Percentiles rank a stretch among this genome's conserved stretches.
Conservation (phyloP, 441 rosid genomes). For the Pelargonium fulgidum region DNA sequence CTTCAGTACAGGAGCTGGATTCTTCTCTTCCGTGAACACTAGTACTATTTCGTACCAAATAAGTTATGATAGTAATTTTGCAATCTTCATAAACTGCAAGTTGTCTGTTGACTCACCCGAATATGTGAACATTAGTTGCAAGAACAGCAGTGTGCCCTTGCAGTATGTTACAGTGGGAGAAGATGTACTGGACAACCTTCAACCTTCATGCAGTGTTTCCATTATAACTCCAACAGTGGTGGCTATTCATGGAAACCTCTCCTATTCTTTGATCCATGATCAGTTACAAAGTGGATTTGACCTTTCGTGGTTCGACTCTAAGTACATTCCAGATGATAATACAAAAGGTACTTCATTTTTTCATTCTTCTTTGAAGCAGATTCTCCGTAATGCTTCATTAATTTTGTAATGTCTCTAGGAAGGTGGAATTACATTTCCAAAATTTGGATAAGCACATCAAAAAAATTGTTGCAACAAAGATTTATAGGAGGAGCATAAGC, state of each 20-base stretch:
- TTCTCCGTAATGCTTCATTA: too few relatives aligned
- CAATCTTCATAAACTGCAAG: conserved; percentile 4
- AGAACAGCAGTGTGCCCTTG: conserved; percentile 3
- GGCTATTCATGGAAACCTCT: not conserved
- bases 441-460: too few relatives aligned
- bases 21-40: not conserved
- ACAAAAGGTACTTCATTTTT: too few relatives aligned
- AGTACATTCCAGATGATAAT: not conserved
- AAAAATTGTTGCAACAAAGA: too few relatives aligned
- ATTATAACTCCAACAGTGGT: not conserved
- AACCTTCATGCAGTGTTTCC: conserved; percentile 4
- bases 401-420: too few relatives aligned
- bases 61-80: not conserved
- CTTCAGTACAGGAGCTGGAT: not conserved
- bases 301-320: not conserved
- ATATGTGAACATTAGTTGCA: conserved; percentile 1
- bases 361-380: too few relatives aligned
- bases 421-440: too few relatives aligned
- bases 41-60: too few relatives aligned
- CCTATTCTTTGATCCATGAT: not conserved
- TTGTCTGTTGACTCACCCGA: not conserved
- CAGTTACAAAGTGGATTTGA: not conserved
- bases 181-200: not conserved
- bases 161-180: conserved; percentile 5
- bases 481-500: not conserved